A percentile compares a stretch with the other conserved stretches of the same genome.
These are phyloP conservation scores for Nakazawaea holstii DNA, from an alignment of 805 yeast species.

Conservation along the genomic window DNA sequence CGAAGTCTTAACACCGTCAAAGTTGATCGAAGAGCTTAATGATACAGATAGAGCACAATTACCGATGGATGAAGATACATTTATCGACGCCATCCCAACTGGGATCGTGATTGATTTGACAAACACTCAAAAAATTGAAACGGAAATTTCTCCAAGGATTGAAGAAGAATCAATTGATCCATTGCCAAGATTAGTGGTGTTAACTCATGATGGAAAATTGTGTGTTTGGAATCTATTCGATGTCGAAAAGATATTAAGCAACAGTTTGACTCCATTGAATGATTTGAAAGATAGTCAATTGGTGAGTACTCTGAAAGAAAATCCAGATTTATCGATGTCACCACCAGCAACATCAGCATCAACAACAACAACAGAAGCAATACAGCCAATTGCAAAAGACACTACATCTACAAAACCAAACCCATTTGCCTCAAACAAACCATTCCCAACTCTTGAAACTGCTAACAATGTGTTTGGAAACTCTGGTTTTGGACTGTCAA, in stretches of 20 bases:
- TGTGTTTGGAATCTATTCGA: conserved; percentile 64
- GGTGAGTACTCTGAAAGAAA: neutral
- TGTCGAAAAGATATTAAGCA: conserved; percentile 40
- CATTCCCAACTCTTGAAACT: neutral
- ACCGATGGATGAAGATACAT: conserved; percentile 62
- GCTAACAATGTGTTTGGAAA: neutral
- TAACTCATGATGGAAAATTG: conserved; percentile 60
- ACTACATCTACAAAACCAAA: neutral
- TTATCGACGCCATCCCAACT: conserved; percentile 64
- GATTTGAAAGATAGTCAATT: neutral
- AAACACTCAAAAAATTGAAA: conserved; percentile 34
- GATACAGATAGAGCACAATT: conserved; percentile 71
- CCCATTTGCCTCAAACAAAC: neutral
- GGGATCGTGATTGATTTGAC: conserved; percentile 64
- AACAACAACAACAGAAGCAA: neutral
- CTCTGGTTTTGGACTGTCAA: neutral
- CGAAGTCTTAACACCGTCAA: conserved; percentile 33
- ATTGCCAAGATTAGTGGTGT: conserved; percentile 59
- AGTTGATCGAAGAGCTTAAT: conserved; percentile 44
- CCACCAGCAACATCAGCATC: too few species aligned
- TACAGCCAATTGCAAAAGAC: neutral
- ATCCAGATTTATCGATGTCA: neutral
- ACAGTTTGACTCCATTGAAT: conserved; percentile 15
- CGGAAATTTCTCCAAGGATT: conserved; percentile 36
- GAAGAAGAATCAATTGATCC: conserved; percentile 47